Base-by-base conservation (phyloP, 2,329 filamentous ascomycete species). In the Neonectria neomacrospora region DNA sequence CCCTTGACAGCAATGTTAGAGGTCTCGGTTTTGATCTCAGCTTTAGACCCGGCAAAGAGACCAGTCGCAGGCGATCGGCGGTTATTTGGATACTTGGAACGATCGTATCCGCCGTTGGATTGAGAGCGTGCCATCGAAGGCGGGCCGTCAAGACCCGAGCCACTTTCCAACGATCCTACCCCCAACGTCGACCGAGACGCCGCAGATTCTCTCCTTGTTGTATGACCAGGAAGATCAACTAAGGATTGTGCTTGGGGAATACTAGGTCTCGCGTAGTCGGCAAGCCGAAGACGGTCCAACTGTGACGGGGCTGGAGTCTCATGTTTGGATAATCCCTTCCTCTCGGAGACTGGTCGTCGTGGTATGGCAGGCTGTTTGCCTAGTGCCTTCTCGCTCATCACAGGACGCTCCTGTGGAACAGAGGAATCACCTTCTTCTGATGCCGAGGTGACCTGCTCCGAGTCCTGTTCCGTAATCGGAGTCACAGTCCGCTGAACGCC, bases 301-400 rank as follows among this genome's bases (percentile, higher is more conserved):
- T 61, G 55, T 11, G 64, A 39, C 23, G 53, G 51, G 16, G 41
- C 16, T 7, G 53, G 54, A 14, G 45, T 41, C 28, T 63, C 64
- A 45, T 60, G 55, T 26, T 62, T 65, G 7, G 41, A 42, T 9
- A 54, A 26, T 44, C 58, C 64, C 18, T 69, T 67, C 42, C 47
- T 66, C 26, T 71, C 60, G 9, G 66, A 58, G n/a, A 57, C 61
- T 4, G 61, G 42, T 39, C 61, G 71, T 53, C 61, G 54, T 8
- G 67, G 61, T 11, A 67, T 67, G 5, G 68, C 77, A 10, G 82
- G 82, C 51, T 79, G 81, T 65, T 87, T 87, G 3, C 83, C 85
- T 11, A 80, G 78, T 22, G 82, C 80, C 68, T 85, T 86, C 16
- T 79, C 76, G 65, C 81, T 84, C 58, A 77, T 69, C n/a, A 45